Evolutionary conservation across 2,329 filamentous ascomycete genomes (phyloP).

Genomic region (Lasiodiplodia gonubiensis): DNA sequence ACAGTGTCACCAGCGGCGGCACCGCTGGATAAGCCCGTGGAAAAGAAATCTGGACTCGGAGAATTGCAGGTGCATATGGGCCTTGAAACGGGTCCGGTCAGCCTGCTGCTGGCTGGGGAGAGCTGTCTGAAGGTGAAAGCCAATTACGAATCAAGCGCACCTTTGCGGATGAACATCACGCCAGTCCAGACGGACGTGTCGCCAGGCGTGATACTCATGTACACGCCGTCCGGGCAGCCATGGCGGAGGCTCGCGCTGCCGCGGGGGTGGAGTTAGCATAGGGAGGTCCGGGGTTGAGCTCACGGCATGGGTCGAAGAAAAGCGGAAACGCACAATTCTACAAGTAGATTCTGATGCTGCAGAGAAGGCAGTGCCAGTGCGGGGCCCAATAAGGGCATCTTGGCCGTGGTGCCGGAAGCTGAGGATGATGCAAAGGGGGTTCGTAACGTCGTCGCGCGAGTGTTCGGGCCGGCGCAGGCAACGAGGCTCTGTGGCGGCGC

Average conservation of each 20-base stretch:
- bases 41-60: constrained; percentile 90
- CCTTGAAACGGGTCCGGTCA: constrained; percentile 58
- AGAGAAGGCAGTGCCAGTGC: constrained; percentile 52
- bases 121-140: constrained; percentile 1
- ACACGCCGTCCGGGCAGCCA: constrained; percentile 83
- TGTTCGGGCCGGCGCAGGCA: not conserved
- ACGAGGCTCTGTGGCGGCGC: constrained; percentile 1
- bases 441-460: constrained; percentile 11
- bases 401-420: constrained; percentile 19
- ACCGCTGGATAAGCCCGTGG: constrained; percentile 77
- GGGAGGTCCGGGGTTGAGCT: constrained; percentile 25
- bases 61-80: constrained; percentile 83
- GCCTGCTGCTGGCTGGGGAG: constrained; percentile 19
- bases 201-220: constrained; percentile 81
- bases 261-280: constrained; percentile 5
- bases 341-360: constrained; percentile 75
- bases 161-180: constrained; percentile 89
- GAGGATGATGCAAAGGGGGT: constrained; percentile 12
- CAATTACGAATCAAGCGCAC: constrained; percentile 54
- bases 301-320: not conserved
- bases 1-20: constrained; percentile 85
- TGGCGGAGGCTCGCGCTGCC: constrained; percentile 78
- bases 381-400: constrained; percentile 28
- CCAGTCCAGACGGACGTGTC: constrained; percentile 85
- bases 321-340: constrained; percentile 74